Percentiles rank a stretch among this genome's conserved stretches.
Conservation (phyloP, 371 early-diverging fungal genomes). For the Dichotomocladium elegans region DNA sequence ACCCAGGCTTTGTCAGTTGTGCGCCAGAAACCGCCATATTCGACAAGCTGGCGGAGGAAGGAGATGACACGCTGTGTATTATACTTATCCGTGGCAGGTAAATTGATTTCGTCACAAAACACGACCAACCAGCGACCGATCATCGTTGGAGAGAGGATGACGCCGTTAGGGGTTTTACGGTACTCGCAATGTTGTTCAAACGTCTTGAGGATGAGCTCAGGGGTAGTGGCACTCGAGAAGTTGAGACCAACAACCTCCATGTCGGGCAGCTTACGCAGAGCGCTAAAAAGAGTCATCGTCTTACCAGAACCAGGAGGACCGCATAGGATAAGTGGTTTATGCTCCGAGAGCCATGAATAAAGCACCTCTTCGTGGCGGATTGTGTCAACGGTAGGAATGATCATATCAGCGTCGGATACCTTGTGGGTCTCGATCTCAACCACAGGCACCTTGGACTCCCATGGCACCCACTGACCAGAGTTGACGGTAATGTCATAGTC, state of each 20-base stretch:
- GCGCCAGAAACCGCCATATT: slow-evolving; percentile 96
- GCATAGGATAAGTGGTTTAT: slow-evolving; percentile 92
- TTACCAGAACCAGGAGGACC: slow-evolving; percentile 99
- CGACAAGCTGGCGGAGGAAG: slow-evolving; percentile 93
- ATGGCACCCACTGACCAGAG: slow-evolving; percentile 86
- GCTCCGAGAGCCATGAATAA: slow-evolving; percentile 93
- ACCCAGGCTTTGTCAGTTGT: slow-evolving; percentile 92
- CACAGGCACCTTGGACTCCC: slow-evolving; percentile 88
- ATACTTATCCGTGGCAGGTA: slow-evolving; percentile 95
- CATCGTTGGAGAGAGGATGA: slow-evolving; percentile 80
- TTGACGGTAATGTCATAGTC: slow-evolving; percentile 88
- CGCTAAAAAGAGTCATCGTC: slow-evolving; percentile 97
- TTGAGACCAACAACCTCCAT: slow-evolving; percentile 98
- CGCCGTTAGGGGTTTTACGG: slow-evolving; percentile 92
- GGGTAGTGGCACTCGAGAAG: slow-evolving; percentile 96
- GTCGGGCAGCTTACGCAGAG: slow-evolving; percentile 91
- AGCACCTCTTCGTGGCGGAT: slow-evolving; percentile 95
- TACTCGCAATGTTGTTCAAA: slow-evolving; percentile 98
- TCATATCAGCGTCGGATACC: slow-evolving; percentile 90
- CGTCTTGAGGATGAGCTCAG: slow-evolving; percentile 92
- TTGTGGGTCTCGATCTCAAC: slow-evolving; percentile 96
- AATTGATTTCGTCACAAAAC: slow-evolving; percentile 99
- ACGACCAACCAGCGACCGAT: slow-evolving; percentile 95
- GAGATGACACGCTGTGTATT: slow-evolving; percentile 97
- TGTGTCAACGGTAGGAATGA: slow-evolving; percentile 98